phyloP scores from a whole-genome alignment of 164 flowering plant species.

The Buxus sempervirens region DNA sequence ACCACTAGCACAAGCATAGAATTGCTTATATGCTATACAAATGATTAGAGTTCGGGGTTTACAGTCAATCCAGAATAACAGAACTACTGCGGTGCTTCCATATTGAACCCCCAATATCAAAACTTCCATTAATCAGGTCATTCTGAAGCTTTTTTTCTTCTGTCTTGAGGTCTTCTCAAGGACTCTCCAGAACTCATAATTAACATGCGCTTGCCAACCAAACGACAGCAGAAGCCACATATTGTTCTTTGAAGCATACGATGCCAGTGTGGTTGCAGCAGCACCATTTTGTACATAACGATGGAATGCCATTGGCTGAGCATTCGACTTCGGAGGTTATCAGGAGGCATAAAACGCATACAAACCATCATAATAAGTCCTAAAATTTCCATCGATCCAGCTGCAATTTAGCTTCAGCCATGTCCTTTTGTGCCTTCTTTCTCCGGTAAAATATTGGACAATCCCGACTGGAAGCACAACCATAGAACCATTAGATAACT shows the following conservation, averaged over 20 bases:
- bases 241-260: no score
- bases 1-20: no score
- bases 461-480: conserved; percentile 66
- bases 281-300: no score
- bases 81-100: neutral
- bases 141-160: neutral
- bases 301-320: no score
- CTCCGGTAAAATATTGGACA: conserved; percentile 98
- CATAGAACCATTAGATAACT: neutral
- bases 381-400: conserved; percentile 86
- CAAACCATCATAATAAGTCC: neutral
- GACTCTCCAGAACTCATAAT: neutral
- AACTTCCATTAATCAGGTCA: neutral
- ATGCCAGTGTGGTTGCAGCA: no score
- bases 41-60: no score
- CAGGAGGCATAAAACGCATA: no score
- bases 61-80: neutral
- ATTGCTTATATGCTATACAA: no score
- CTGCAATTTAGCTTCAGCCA: conserved; percentile 87
- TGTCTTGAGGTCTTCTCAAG: neutral
- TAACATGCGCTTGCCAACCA: neutral
- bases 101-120: neutral
- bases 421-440: conserved; percentile 96
- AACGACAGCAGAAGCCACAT: no score
- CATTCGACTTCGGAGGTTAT: neutral